Evolutionary conservation across 2,329 filamentous ascomycete genomes (phyloP).

Genomic region (Aureobasidium sp.): DNA sequence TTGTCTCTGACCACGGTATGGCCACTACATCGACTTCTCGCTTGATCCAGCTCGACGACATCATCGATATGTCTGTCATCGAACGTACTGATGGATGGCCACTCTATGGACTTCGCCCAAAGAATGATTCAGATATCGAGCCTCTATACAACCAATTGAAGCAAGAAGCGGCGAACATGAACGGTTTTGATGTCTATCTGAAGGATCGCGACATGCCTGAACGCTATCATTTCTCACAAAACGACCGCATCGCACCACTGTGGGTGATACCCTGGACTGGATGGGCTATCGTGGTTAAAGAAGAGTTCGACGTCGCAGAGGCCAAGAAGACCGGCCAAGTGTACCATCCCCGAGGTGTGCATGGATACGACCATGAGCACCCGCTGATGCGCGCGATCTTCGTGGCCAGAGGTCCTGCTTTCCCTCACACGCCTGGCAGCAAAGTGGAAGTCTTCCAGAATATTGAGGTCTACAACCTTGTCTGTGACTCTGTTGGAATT

Average conservation of each 20-base stretch:
- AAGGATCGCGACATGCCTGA: constrained; percentile 82
- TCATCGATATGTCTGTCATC: constrained; percentile 69
- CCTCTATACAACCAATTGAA: constrained; percentile 55
- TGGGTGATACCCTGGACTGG: constrained; percentile 92
- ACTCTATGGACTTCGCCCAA: constrained; percentile 77
- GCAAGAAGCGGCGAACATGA: constrained; percentile 50
- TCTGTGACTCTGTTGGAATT: constrained; percentile 79
- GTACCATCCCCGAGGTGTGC: constrained; percentile 76
- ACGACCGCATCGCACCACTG: constrained; percentile 81
- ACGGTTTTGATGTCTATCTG: constrained; percentile 78
- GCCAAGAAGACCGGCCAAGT: constrained; percentile 54
- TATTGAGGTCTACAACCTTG: constrained; percentile 85
- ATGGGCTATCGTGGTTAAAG: constrained; percentile 78
- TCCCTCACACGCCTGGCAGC: constrained; percentile 76
- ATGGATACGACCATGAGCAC: constrained; percentile 92
- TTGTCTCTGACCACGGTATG: constrained; percentile 99
- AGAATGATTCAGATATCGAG: constrained; percentile 56
- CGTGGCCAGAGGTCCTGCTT: constrained; percentile 82
- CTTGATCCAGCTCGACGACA: constrained; percentile 80
- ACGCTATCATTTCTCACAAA: constrained; percentile 83
- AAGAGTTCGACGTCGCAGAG: constrained; percentile 66
- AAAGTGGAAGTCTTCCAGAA: constrained; percentile 81
- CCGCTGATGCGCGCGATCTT: constrained; percentile 96
- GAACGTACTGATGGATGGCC: constrained; percentile 92
- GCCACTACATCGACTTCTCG: constrained; percentile 77